These are phyloP conservation scores for Ramaria sp. DNA, from an alignment of 768 basidiomycete genomes.

Conservation along the genomic window DNA sequence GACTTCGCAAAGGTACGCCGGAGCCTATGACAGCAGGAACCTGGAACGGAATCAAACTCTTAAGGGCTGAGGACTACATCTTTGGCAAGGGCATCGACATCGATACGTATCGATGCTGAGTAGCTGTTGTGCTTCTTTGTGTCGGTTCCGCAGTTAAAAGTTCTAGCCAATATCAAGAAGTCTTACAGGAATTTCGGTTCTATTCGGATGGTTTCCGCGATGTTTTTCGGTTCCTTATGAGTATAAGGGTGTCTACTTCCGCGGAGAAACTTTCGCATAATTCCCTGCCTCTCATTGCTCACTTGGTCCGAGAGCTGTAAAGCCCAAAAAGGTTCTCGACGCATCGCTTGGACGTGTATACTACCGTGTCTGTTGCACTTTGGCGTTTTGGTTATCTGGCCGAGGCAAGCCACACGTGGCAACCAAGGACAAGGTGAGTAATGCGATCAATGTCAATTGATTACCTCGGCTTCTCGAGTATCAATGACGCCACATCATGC, in stretches of 20 bases:
- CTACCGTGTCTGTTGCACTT: not conserved
- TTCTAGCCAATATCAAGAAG: too few relatives aligned
- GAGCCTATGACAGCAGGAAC: too few relatives aligned
- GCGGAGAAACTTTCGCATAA: not conserved
- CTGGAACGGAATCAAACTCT: too few relatives aligned
- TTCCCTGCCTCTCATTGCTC: not conserved
- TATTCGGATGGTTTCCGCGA: not conserved
- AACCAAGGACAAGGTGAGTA: too few relatives aligned
- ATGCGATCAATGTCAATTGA: not conserved
- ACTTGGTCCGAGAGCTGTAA: not conserved
- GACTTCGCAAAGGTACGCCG: too few relatives aligned
- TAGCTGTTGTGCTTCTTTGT: too few relatives aligned
- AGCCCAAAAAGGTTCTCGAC: not conserved
- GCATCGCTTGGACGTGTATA: not conserved
- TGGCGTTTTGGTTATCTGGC: not conserved
- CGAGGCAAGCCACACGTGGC: not conserved
- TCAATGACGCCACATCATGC: too few relatives aligned
- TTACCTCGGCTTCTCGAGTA: not conserved
- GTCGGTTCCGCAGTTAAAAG: too few relatives aligned
- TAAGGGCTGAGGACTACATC: too few relatives aligned
- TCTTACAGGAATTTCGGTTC: not conserved
- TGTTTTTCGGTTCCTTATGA: not conserved
- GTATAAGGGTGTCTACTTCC: not conserved
- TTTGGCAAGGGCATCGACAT: not conserved
- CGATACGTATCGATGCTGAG: not conserved